phyloP scores from a whole-genome alignment of 345 rosid genomes.

The Orychophragmus violaceus region DNA sequence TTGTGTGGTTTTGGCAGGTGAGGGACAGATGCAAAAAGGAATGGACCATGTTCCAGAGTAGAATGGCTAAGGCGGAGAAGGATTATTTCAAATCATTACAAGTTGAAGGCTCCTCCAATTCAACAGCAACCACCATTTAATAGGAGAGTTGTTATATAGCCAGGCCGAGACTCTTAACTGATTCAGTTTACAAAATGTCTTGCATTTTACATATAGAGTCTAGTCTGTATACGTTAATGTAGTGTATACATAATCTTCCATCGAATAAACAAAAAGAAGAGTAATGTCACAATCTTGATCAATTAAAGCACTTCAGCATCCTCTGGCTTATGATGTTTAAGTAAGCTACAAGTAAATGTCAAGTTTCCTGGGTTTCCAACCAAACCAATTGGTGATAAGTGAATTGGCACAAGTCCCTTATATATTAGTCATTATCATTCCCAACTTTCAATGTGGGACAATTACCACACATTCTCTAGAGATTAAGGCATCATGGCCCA shows the following conservation, averaged over 20 bases:
- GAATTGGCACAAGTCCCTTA: no score
- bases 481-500: no score
- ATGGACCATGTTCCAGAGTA: constrained; percentile 78
- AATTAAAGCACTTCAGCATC: no score
- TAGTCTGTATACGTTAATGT: constrained; percentile 26
- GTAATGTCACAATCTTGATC: background rate
- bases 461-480: no score
- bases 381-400: no score
- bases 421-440: no score
- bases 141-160: constrained; percentile 23
- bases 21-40: constrained; percentile 85
- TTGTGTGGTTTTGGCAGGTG: constrained; percentile 47
- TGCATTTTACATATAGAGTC: constrained; percentile 25
- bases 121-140: constrained; percentile 19
- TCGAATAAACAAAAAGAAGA: background rate
- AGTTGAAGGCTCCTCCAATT: constrained; percentile 33
- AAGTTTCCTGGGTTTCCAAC: no score
- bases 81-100: constrained; percentile 39
- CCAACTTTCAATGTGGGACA: no score
- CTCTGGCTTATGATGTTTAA: no score
- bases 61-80: constrained; percentile 61
- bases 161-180: constrained; percentile 6
- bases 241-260: constrained; percentile 6
- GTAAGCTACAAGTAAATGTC: no score
- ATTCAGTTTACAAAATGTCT: constrained; percentile 14